Evolutionary conservation across 805 yeast species (phyloP), one percentile per base, ranked within the genome.

Genomic region (Wickerhamiella lipophila): DNA sequence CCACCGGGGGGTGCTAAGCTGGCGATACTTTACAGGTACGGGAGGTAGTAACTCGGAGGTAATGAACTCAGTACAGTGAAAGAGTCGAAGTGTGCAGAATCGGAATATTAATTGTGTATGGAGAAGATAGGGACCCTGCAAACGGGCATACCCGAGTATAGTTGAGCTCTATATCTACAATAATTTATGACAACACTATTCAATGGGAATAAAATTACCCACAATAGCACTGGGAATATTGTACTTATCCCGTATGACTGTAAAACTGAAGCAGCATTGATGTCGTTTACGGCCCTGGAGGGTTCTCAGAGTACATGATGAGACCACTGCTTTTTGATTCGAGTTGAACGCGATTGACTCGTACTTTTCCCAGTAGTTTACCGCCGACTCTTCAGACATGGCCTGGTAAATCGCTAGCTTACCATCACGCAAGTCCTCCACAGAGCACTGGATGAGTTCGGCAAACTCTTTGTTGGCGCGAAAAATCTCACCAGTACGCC

Each of bases 381-480:
- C 96, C 23, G 96, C 94, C 59, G 95, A 83, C 56, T 88, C 96
- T 63, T 88, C 96, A 45, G 87, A 80, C 95, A 89, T 83, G 53
- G 89, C 68, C 66, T 89, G 96, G 65, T 88, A 88, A 41, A 89
- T 85, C 1, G 96, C 92, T 55, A 87, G 67, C 57, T 81, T 83
- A 9, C 97, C 97, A 63, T 89, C 95, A 54, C 92, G 78, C 59
- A 89, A 67, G 61, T 87, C 95, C 60, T 88, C 96, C 1, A 89
- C 85, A 25, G 78, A 75, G 21, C 85, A 94, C 18, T 87, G 95
- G 1, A 89, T 96, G 49, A 89, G 65, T 1, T 88, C 82, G 0
- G 96, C 97, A 74, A 89, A 89, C 62, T 89, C 97, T 61, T 88
- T 87, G 64, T 89, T 89, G 0, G 96, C 97, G 52, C 96, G 67